Evolutionary conservation across 2,329 filamentous ascomycete species (phyloP).

Genomic region (Aspergillus pseudoglaucus): DNA sequence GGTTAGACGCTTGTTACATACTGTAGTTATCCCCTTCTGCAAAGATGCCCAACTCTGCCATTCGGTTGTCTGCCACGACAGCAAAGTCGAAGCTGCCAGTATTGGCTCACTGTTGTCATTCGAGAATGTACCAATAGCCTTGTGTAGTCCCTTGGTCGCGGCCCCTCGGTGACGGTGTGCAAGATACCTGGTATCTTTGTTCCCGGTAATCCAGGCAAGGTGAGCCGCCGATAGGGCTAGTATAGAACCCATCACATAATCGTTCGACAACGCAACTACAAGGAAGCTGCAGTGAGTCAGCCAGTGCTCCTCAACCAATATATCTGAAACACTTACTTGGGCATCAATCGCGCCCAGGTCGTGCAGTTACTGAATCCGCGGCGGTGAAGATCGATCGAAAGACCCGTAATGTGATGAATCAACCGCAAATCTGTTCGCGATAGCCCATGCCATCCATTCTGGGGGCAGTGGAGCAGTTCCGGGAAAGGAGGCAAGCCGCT

Average conservation of each 20-base stretch:
- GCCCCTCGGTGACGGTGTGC: slow-evolving; percentile 82
- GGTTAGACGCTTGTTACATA: slow-evolving; percentile 32
- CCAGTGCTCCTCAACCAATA: slow-evolving; percentile 7
- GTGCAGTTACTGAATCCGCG: slow-evolving; percentile 78
- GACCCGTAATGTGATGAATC: slow-evolving; percentile 81
- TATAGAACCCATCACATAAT: slow-evolving; percentile 90
- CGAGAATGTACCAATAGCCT: slow-evolving; percentile 79
- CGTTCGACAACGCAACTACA: slow-evolving; percentile 70
- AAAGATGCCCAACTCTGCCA: slow-evolving; percentile 92
- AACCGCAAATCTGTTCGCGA: slow-evolving; percentile 74
- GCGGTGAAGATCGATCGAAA: slow-evolving; percentile 74
- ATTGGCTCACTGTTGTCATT: slow-evolving; percentile 84
- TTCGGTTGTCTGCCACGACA: slow-evolving; percentile 94
- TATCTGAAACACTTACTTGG: slow-evolving; percentile 59
- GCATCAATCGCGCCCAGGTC: slow-evolving; percentile 87
- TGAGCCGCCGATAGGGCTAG: slow-evolving; percentile 93
- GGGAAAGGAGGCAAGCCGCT: slow-evolving; percentile 83
- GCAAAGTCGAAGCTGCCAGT: slow-evolving; percentile 79
- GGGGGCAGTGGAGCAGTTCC: slow-evolving; percentile 68
- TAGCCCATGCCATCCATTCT: slow-evolving; percentile 65
- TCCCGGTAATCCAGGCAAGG: slow-evolving; percentile 81
- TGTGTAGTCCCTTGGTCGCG: slow-evolving; percentile 79
- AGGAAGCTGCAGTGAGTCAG: slow-evolving; percentile 57
- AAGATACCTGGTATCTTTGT: slow-evolving; percentile 76
- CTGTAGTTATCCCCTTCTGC: slow-evolving; percentile 84